Evolutionary conservation across 1,139 yeast species (phyloP), one percentile per base, ranked within the genome.

Genomic region (Keqinozyma sinolaborantium): DNA sequence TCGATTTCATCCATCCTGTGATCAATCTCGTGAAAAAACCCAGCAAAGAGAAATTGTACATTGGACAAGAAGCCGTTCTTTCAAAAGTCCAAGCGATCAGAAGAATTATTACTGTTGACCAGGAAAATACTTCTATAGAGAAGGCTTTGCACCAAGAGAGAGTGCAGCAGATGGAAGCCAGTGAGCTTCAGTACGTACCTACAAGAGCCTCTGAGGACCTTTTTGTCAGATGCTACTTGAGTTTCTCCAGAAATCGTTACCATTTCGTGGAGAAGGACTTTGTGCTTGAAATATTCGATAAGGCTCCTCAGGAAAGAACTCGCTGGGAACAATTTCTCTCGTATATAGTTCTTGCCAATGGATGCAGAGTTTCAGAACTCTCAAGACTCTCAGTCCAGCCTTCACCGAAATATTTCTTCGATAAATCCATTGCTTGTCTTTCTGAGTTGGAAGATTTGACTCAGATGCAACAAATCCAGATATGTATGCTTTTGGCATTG

Each of bases 81-180:
- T 41, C 47, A 1, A 41, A 41, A 31, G 47, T 41, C 12, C 45
- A 42, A 24, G 45, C 47, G 9, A 41, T 42, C 7, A 25, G 47
- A 21, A 38, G 26, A 16, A 39, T 41, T 9, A 24, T 42, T n/a
- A 42, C 45, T 11, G 38, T 41, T 23, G 43, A 36, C 16, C 34
- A 37, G 29, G 40, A 42, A 5, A 24, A 35, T 7, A 31, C 29
- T 12, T 25, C 28, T 7, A 16, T 16, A 5, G 29, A 23, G 11
- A 33, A 25, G 14, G 30, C 38, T 7, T 23, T 32, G 5, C 26
- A 25, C 6, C 33, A 34, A 27, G 42, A 36, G 8, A n/a, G 32
- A 4, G 23, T 26, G 5, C 29, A 26, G 3, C 19, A 29, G 20
- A 11, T 18, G 12, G 27, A 28, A 7, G 15, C 30, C 4, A n/a